Evolutionary conservation across 2,329 filamentous ascomycete genomes (phyloP).

Genomic region (Xylariaceae sp.): DNA sequence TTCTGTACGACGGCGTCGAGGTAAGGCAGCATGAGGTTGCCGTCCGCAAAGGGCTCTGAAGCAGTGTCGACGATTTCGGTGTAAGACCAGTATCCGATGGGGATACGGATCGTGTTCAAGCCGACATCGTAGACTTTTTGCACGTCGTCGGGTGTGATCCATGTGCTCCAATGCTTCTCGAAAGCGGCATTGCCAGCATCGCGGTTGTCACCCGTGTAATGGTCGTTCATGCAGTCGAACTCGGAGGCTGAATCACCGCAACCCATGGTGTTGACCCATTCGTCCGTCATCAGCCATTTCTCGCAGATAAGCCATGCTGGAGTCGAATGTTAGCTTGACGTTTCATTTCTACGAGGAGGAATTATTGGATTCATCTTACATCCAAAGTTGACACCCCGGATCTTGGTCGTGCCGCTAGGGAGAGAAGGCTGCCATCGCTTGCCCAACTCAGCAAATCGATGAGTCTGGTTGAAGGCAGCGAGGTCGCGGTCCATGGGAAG

Average conservation of each 20-base stretch:
- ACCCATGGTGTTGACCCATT: constrained; percentile 23
- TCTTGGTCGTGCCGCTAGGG: constrained; percentile 21
- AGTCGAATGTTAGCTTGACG: constrained; percentile 1
- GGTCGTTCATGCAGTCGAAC: constrained; percentile 23
- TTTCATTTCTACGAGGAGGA: no score
- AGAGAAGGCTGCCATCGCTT: constrained; percentile 32
- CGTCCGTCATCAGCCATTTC: constrained; percentile 19
- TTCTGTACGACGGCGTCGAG: constrained; percentile 33
- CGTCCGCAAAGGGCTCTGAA: constrained; percentile 27
- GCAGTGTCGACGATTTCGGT: constrained; percentile 21
- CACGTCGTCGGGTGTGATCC: constrained; percentile 21
- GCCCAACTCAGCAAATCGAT: constrained; percentile 31
- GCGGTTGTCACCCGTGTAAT: constrained; percentile 21
- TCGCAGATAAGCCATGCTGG: constrained; percentile 23
- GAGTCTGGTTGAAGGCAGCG: constrained; percentile 33
- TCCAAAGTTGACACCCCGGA: constrained; percentile 26
- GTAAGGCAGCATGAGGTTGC: constrained; percentile 30
- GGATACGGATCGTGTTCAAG: constrained; percentile 25
- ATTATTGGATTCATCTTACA: constrained; percentile 15
- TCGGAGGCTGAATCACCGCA: constrained; percentile 19
- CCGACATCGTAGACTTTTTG: constrained; percentile 24
- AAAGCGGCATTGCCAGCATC: constrained; percentile 21
- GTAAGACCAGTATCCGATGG: constrained; percentile 26
- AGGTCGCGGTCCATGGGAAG: constrained; percentile 32
- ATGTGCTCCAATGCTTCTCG: constrained; percentile 20